Base-by-base conservation (phyloP, 192 early-diverging fungal genomes). In the Mortierella claussenii region DNA sequence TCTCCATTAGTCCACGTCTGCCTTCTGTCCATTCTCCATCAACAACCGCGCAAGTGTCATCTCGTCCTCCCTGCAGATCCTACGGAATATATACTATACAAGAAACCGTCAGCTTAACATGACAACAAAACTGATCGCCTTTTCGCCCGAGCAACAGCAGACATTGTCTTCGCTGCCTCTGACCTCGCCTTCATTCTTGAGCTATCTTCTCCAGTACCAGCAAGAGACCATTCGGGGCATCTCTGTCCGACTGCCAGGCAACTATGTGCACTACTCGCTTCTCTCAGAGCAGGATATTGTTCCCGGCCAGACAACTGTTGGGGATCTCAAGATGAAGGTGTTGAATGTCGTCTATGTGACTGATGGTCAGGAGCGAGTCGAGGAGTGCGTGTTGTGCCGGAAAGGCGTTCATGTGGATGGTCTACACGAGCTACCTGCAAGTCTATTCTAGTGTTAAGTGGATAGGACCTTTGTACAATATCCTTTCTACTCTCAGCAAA, bases 321-420 rank as follows among this genome's bases (percentile, higher is more conserved):
- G 69, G 8, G 69, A 74, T 11, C 61, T 74, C 55, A 74, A 74
- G 69, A 74, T 74, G 69, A 74, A 74, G 61, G 69, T 74, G 23
- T 44, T 74, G 18, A 74, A 74, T 47, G 69, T 74, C 18, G 69
- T 74, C 33, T 74, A 74, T 36, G 61, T 74, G 27, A 74, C 69
- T 0, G 69, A 74, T 44, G 31, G 47, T 9, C 55, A 64, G 40
- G 69, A 74, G 47, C 60, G 42, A 4, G 69, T 74, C 3, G 69
- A 74, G 2, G 69, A 74, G 18, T 74, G 69, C 46, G 69, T 74
- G 17, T 53, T 74, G 7, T 74, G 69, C 56, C 61, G 55, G 69
- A 57, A 62, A 62, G 61, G 61, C 31, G 55, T 74, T 20, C 60
- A 74, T 59, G 61, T 74, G 23, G 69, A 74, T 21, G 69, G 69